Percentiles rank a stretch among this genome's conserved stretches.
phyloP scores from a whole-genome alignment of 257 asterid species.

The Rhazya stricta region DNA sequence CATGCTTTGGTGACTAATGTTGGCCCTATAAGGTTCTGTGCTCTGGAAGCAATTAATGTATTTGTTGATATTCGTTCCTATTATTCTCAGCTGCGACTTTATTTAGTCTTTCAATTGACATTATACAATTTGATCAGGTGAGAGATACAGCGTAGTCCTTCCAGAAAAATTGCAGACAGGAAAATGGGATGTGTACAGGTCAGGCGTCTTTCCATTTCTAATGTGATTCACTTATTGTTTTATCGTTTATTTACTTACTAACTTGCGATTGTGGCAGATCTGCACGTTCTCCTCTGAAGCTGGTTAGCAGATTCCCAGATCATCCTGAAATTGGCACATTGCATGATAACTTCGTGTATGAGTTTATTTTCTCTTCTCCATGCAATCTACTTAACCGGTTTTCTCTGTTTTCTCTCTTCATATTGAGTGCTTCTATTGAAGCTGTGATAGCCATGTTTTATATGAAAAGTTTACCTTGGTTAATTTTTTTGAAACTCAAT shows the following conservation, averaged over 20 bases:
- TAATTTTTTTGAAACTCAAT: neutral
- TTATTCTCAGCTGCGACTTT: neutral
- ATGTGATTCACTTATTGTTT: neutral
- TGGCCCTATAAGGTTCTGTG: neutral
- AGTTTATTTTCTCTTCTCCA: conserved; percentile 16
- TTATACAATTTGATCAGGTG: conserved; percentile 43
- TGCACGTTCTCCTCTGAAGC: conserved; percentile 72
- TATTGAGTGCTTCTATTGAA: neutral
- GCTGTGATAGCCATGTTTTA: neutral
- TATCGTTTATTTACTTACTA: neutral
- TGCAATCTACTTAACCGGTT: conserved; percentile 9
- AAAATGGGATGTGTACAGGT: conserved; percentile 98
- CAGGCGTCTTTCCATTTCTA: conserved; percentile 14
- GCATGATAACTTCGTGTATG: conserved; percentile 91
- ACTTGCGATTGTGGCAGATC: conserved; percentile 49
- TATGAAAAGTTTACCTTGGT: neutral
- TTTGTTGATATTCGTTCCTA: neutral
- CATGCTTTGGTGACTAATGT: neutral
- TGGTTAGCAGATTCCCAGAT: conserved; percentile 56
- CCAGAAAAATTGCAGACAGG: conserved; percentile 93
- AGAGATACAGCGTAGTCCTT: conserved; percentile 74
- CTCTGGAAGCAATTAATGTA: neutral
- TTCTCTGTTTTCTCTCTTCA: conserved; percentile 2
- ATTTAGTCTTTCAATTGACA: conserved; percentile 12
- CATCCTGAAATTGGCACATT: conserved; percentile 84